Base-by-base conservation (phyloP, 2,329 filamentous ascomycete genomes). In the Arachnomyces sp. region DNA sequence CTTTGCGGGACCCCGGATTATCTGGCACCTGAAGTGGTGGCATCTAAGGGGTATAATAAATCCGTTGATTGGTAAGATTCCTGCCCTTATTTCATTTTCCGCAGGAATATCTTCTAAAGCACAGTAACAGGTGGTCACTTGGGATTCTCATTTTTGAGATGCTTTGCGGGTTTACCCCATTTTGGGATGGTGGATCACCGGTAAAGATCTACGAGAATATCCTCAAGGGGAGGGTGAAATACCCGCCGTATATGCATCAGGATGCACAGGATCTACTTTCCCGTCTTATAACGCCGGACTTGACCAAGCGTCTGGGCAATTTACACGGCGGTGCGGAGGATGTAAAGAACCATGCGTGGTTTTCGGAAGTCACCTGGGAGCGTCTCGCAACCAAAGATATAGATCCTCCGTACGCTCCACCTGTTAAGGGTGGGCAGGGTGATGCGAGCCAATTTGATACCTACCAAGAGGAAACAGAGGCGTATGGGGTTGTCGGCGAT, bases 131-230 rank as follows among this genome's bases (percentile, higher is more conserved):
- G 89, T 98, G 92, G 92, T 96, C 90, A 39, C 75, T 98, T 43
- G 92, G 92, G 34, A 96, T 98, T 60, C 72, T 98, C 53, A 96
- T 98, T 63, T 98, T 95, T 64, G 92, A 98, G 73, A 98, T 98
- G 92, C 78, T 98, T 29, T 96, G 92, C 61, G 92, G 92, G 18
- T 98, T 95, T 67, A 98, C 92, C 4, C 92, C 92, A 4, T 98
- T 98, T 72, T 98, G 92, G 90, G 92, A 98, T 63, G 86, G 86
- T 54, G 92, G 90, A 40, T 95, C 87, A 33, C 90, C 92, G 2
- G 94, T 98, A 79, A 95, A 95, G 68, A 98, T 98, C 57, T 98
- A 98, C 69, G 92, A 98, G 71, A 98, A 98, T 63, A 98, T 98
- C 56, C 77, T 98, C 49, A 89, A 88, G 58, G 92, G 90, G 44